These are phyloP conservation scores for Fusarium neocosmosporiellum DNA, from an alignment of 2,329 filamentous ascomycete genomes.

Conservation along the genomic window DNA sequence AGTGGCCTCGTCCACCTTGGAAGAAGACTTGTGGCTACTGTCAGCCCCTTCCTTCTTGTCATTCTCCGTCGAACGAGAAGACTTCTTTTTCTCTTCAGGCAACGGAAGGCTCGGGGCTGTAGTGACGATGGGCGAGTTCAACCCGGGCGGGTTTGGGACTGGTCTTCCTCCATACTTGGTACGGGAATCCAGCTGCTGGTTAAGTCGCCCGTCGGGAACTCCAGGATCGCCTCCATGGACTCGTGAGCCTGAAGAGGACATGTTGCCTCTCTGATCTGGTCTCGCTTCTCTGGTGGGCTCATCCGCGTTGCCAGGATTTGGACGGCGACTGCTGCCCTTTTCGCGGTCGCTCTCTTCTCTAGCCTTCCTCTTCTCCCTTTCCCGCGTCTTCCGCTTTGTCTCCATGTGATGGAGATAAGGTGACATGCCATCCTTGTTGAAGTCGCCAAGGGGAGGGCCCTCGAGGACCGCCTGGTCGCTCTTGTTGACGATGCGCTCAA, in stretches of 20 bases:
- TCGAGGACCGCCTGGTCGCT: slow-evolving; percentile 20
- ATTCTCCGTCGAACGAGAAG: not conserved
- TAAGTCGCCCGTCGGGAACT: not conserved
- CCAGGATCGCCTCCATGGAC: not conserved
- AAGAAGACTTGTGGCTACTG: not conserved
- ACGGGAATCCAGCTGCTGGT: not conserved
- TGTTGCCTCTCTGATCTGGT: not conserved
- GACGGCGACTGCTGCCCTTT: not conserved
- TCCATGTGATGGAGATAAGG: slow-evolving; percentile 33
- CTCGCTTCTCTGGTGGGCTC: not conserved
- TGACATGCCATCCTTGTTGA: slow-evolving; percentile 25
- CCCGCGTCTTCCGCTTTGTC: not conserved
- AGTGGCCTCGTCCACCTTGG: slow-evolving; percentile 5
- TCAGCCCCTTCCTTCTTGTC: not conserved
- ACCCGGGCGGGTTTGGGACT: not conserved
- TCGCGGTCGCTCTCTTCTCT: not conserved
- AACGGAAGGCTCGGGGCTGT: not conserved
- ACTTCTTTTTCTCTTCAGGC: not conserved
- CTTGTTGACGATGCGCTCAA: slow-evolving; percentile 28
- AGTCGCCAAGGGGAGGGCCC: slow-evolving; percentile 9
- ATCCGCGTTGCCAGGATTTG: not conserved
- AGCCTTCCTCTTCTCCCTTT: not conserved
- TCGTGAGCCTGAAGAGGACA: not conserved
- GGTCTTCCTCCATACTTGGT: slow-evolving; percentile 2
- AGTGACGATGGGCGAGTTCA: not conserved